These are phyloP conservation scores for Metarhizium anisopliae DNA, from an alignment of 2,329 filamentous ascomycete genomes.

Conservation along the genomic window DNA sequence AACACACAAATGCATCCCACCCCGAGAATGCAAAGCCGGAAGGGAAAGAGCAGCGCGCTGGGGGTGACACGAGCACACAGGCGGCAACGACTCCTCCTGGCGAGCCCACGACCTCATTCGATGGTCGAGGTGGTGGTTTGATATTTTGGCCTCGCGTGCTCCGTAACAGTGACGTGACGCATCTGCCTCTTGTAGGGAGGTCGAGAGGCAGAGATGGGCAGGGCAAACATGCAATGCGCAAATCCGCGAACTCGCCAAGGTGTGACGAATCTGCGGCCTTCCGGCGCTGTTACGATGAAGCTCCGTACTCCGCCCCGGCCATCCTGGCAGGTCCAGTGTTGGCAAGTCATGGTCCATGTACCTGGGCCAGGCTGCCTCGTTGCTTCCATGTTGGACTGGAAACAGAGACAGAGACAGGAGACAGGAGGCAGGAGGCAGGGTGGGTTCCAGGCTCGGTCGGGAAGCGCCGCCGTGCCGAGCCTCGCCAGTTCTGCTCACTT, in stretches of 20 bases:
- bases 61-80: neutral
- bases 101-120: neutral
- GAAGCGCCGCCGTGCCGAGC: constrained; percentile 7
- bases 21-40: neutral
- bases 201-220: no score
- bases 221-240: no score
- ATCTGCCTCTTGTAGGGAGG: neutral
- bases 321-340: neutral
- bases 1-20: neutral
- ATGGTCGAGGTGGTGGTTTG: neutral
- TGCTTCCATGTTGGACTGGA: no score
- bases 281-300: constrained; percentile 5
- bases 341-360: neutral
- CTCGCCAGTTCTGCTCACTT: neutral
- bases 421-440: neutral
- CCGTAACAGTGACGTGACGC: neutral
- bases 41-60: neutral
- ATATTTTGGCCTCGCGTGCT: neutral
- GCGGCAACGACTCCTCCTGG: neutral
- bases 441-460: constrained; percentile 3
- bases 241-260: neutral
- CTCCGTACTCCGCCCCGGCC: constrained; percentile 4
- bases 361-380: no score
- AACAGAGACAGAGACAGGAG: no score
- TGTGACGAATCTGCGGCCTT: constrained; percentile 7